Percentiles rank a stretch among this genome's conserved stretches.
Conservation (phyloP, 805 yeast species). For the Ascoidea tarda region DNA sequence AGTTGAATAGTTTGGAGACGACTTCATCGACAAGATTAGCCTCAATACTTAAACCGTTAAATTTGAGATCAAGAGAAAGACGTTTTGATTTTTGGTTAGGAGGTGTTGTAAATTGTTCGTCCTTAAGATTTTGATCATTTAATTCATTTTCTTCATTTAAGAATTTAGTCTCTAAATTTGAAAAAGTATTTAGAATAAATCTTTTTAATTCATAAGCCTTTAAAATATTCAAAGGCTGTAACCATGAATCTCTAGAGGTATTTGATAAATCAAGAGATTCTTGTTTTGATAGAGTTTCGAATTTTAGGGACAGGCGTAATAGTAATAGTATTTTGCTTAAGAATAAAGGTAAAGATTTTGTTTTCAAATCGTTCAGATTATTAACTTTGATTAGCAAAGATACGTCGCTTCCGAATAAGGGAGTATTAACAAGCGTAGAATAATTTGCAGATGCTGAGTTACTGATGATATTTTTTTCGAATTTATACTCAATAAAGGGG, state of each 20-base stretch:
- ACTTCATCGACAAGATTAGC: conserved; percentile 1
- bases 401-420: conserved; percentile 9
- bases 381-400: conserved; percentile 7
- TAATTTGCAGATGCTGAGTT: neutral
- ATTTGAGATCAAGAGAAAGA: neutral
- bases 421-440: conserved; percentile 1
- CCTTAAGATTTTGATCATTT: neutral
- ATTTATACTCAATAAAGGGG: conserved; percentile 5
- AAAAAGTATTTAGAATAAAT: too few species aligned
- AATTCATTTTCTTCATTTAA: neutral
- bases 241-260: conserved; percentile 7
- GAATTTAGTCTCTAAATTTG: neutral
- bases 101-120: neutral
- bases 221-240: conserved; percentile 7
- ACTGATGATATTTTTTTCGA: conserved; percentile 4
- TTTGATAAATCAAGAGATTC: conserved; percentile 5
- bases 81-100: neutral
- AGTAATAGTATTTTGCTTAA: too few species aligned
- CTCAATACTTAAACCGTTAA: too few species aligned
- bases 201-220: conserved; percentile 5
- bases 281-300: neutral
- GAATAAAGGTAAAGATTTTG: neutral
- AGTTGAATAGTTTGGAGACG: neutral
- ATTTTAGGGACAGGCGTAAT: neutral
- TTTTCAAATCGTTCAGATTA: neutral